A percentile compares a stretch with the other conserved stretches of the same genome.
phyloP scores from a whole-genome alignment of 139 green algal species.

The Haematococcus lacustris region DNA sequence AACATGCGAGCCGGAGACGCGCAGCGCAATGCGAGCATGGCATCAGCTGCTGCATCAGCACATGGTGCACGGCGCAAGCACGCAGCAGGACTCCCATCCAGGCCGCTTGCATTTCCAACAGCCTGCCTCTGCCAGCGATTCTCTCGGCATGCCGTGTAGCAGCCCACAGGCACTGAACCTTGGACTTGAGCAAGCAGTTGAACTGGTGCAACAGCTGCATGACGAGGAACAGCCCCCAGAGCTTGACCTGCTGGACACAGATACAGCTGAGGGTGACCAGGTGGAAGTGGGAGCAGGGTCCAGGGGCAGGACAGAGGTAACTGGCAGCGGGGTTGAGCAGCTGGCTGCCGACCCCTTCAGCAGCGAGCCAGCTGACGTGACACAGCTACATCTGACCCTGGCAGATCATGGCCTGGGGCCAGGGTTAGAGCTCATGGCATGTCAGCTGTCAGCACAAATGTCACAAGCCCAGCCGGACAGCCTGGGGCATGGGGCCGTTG shows the following conservation, averaged over 20 bases:
- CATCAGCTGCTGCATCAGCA: not conserved
- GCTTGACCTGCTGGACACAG: no score
- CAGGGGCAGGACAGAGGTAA: no score
- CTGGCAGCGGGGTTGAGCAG: no score
- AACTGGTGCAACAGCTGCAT: not conserved
- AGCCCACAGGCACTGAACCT: not conserved
- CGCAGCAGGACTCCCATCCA: not conserved
- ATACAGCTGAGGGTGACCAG: no score
- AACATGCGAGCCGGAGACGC: not conserved
- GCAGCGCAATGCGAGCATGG: not conserved
- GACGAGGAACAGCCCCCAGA: no score
- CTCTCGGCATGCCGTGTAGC: not conserved
- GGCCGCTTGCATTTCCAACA: not conserved
- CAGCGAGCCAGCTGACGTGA: no score
- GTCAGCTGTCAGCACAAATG: not conserved
- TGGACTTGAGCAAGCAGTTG: not conserved
- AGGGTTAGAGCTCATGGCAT: not conserved
- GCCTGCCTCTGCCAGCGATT: not conserved
- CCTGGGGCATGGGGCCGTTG: not conserved
- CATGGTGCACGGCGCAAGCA: not conserved
- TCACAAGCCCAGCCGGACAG: not conserved
- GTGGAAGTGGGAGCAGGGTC: no score
- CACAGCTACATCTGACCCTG: not conserved
- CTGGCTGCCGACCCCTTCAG: no score
- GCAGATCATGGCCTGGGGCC: not conserved